Evolutionary conservation across 2,329 filamentous ascomycete genomes (phyloP), one percentile per base, ranked within the genome.

Genomic region (Hymenoscyphus fraxineus): DNA sequence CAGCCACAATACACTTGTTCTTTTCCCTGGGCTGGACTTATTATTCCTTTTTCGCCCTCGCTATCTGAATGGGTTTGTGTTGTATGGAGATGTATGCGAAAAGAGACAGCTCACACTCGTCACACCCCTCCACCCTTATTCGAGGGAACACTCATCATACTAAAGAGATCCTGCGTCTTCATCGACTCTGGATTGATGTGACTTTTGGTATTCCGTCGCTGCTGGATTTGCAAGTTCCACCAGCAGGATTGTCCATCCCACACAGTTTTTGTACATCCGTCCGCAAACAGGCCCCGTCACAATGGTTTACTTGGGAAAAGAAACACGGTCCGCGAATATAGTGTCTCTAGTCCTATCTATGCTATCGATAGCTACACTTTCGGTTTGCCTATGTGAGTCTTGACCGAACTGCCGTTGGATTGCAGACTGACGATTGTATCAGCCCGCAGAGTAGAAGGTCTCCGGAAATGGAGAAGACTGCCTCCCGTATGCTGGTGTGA

Each of bases 401-500:
- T 7, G 56, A 9, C 47, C 54, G 9, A 6, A 15, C 6, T 3
- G n/a, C 40, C 38, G 9, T n/a, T 3, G 19, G 16, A 39, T 6
- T 56, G 15, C n/a, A 16, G 13, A 39, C 57, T 66, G 16, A 66
- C 44, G 1, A 55, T 19, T 4, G 12, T 15, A 31, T 56, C 35
- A 73, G 72, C 72, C 15, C 70, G 71, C 22, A 67, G 71, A 60
- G 67, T 73, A 44, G 64, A 68, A 38, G 69, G 69, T 62, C 66
- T 73, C 2, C 65, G 64, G 40, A 63, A 73, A 55, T 73, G 71
- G 72, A 59, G 56, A 15, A 62, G 57, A 59, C 64, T 72, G 35
- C 71, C 72, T 31, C 58, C 71, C 12, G 70, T 72, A 6, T 73
- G 71, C 44, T 73, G 72, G 71, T 39, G 71, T 73, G 63, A 64